phyloP scores from a whole-genome alignment of 139 green algal species.

The Ettlia oleoabundans region DNA sequence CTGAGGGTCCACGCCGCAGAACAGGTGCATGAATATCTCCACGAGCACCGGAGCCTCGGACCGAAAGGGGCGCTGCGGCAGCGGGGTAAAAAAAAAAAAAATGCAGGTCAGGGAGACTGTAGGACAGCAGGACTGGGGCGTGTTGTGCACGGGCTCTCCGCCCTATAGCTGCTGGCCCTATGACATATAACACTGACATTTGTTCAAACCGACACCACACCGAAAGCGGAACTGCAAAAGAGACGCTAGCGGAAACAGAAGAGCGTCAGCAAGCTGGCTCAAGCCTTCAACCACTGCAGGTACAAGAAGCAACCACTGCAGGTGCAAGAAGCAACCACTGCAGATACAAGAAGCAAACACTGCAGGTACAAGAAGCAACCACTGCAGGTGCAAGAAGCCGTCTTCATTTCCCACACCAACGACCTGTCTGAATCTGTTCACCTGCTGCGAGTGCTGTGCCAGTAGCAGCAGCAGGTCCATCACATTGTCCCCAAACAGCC shows the following conservation, averaged over 20 bases:
- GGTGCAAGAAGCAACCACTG: not conserved
- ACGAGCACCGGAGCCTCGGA: slow-evolving; percentile 74
- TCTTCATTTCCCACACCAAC: not conserved
- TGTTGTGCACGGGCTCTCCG: not conserved
- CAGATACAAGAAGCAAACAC: not conserved
- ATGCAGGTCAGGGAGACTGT: not conserved
- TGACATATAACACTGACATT: not conserved
- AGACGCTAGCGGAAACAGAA: too few species aligned
- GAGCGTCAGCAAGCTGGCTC: too few species aligned
- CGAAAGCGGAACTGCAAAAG: too few species aligned
- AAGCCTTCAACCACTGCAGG: too few species aligned
- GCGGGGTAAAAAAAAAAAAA: not conserved
- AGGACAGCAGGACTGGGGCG: not conserved
- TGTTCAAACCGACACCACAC: too few species aligned
- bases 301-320: too few species aligned
- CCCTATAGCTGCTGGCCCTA: not conserved
- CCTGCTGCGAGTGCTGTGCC: slow-evolving; percentile 54
- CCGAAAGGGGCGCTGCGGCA: slow-evolving; percentile 55
- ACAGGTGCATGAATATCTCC: slow-evolving; percentile 71
- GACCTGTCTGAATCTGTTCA: not conserved
- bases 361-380: too few species aligned
- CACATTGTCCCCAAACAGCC: slow-evolving; percentile 67
- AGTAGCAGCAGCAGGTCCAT: slow-evolving; percentile 79
- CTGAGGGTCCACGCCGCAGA: slow-evolving; percentile 33
- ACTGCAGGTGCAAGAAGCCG: not conserved